phyloP scores from a whole-genome alignment of 106 monocot genomes.

The Dendrobium officinale region DNA sequence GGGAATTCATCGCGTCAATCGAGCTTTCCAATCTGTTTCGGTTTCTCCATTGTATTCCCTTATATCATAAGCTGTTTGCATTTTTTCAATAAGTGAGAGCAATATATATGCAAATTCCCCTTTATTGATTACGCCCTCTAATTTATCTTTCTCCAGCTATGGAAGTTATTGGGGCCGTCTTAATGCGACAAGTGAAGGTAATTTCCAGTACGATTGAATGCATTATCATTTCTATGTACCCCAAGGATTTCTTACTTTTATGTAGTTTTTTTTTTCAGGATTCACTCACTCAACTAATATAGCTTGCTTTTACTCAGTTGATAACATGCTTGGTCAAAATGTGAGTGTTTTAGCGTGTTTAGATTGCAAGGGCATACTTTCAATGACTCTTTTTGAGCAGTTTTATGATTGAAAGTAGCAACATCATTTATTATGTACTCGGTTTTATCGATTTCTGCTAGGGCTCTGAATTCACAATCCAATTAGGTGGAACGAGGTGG shows the following conservation, averaged over 20 bases:
- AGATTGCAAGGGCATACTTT: background rate
- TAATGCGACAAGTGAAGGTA: conserved; percentile 3
- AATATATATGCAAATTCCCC: background rate
- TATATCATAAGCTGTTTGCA: background rate
- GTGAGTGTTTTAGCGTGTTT: background rate
- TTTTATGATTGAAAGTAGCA: background rate
- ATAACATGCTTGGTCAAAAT: conserved; percentile 12
- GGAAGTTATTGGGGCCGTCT: background rate
- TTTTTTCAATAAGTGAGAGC: background rate
- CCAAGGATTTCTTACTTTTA: background rate
- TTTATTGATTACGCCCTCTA: background rate
- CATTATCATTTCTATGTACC: background rate
- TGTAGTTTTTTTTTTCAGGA: background rate
- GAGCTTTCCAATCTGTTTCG: background rate
- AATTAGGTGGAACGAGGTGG: conserved; percentile 8
- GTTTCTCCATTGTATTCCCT: conserved; percentile 5
- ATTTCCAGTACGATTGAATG: background rate
- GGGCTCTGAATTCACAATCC: conserved; percentile 17
- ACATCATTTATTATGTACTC: background rate
- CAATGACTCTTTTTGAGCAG: background rate
- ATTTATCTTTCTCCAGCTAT: background rate
- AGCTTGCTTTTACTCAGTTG: conserved; percentile 11
- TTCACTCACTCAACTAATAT: background rate
- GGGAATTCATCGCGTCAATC: background rate
- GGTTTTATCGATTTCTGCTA: background rate